These are phyloP conservation scores for Somion occarium DNA, from an alignment of 1,284 basidiomycete genomes.

Conservation along the genomic window DNA sequence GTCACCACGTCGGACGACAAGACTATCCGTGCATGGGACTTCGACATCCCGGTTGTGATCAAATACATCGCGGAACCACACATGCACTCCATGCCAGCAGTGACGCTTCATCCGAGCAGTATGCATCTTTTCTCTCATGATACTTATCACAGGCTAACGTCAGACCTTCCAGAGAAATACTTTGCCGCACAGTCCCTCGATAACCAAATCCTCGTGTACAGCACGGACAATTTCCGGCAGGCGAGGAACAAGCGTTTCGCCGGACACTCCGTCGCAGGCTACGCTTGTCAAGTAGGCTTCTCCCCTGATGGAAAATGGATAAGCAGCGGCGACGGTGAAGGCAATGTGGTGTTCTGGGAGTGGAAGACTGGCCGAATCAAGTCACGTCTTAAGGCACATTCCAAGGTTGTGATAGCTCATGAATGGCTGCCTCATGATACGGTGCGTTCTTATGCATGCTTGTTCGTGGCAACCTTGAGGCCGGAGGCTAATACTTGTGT, in stretches of 20 bases:
- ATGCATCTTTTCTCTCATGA: constrained; percentile 26
- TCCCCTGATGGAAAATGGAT: constrained; percentile 98
- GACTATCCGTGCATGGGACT: constrained; percentile 98
- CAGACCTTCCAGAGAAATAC: constrained; percentile 71
- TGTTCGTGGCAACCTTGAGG: not conserved
- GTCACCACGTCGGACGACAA: constrained; percentile 99
- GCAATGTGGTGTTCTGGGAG: constrained; percentile 98
- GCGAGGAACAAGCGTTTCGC: constrained; percentile 98
- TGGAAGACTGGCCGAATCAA: constrained; percentile 98
- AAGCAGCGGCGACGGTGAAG: constrained; percentile 91
- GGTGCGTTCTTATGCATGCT: constrained; percentile 50
- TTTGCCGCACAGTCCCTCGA: constrained; percentile 97
- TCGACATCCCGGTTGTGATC: constrained; percentile 97
- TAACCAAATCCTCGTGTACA: constrained; percentile 97
- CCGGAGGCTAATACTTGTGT: constrained; percentile 9
- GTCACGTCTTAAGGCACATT: constrained; percentile 85
- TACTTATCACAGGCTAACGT: constrained; percentile 6
- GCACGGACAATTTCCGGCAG: constrained; percentile 95
- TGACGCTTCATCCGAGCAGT: constrained; percentile 93
- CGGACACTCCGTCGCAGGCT: constrained; percentile 94
- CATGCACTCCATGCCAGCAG: constrained; percentile 99
- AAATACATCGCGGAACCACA: constrained; percentile 99
- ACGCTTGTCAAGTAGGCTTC: constrained; percentile 95
- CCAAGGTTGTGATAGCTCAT: constrained; percentile 94
- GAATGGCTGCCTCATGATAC: constrained; percentile 98